A percentile compares a stretch with the other conserved stretches of the same genome.
These are phyloP conservation scores for Penicillium longicatenatum DNA, from an alignment of 495 filamentous ascomycete species.

Conservation along the genomic window DNA sequence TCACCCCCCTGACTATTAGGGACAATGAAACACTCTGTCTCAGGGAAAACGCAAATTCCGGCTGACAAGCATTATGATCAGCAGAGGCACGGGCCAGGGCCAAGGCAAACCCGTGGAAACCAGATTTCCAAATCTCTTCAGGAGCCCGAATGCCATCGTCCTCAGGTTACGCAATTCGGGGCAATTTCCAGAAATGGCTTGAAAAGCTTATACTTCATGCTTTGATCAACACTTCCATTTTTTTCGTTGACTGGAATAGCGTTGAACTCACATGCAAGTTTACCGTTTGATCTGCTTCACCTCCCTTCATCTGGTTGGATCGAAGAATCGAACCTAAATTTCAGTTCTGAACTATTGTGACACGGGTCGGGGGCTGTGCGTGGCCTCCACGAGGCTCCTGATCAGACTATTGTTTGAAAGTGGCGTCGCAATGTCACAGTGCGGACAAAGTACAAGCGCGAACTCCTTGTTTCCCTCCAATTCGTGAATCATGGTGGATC, in stretches of 20 bases:
- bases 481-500: neutral
- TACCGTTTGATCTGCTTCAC: conserved; percentile 5
- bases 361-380: neutral
- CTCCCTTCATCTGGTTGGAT: neutral
- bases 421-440: neutral
- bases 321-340: neutral
- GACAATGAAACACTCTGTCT: neutral
- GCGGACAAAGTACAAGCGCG: neutral
- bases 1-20: neutral
- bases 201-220: neutral
- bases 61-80: too few species aligned
- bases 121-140: too few species aligned
- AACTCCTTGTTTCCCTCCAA: neutral
- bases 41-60: too few species aligned
- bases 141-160: too few species aligned
- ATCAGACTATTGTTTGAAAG: conserved; percentile 1
- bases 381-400: conserved; percentile 2
- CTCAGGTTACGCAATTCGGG: neutral
- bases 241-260: neutral
- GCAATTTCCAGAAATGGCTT: neutral
- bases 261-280: conserved; percentile 7
- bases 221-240: neutral
- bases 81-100: too few species aligned
- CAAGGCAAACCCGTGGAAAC: too few species aligned
- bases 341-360: neutral